phyloP scores from a whole-genome alignment of 2,329 filamentous ascomycete genomes.

The Trichophyton verrucosum region DNA sequence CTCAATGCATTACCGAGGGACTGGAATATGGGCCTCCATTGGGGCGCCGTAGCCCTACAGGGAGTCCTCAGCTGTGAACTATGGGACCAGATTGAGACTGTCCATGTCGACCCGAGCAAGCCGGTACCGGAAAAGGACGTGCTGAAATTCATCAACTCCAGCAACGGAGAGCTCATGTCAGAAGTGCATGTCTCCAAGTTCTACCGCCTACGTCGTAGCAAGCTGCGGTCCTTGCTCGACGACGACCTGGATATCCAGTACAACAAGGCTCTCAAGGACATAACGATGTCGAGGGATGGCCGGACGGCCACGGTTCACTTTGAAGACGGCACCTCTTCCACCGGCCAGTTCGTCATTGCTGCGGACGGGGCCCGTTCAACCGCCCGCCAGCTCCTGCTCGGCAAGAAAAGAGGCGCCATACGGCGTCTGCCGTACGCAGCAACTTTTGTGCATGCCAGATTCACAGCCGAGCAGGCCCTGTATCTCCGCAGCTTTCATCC shows the following conservation, averaged over 20 bases:
- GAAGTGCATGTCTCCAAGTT: slow-evolving; percentile 20
- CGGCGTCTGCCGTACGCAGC: slow-evolving; percentile 34
- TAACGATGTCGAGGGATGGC: slow-evolving; percentile 5
- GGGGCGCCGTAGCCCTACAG: slow-evolving; percentile 27
- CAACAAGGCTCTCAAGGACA: slow-evolving; percentile 10
- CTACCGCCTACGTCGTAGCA: slow-evolving; percentile 21
- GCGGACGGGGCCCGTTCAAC: slow-evolving; percentile 58
- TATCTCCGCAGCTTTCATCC: slow-evolving; percentile 35
- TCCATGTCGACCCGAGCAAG: slow-evolving; percentile 20
- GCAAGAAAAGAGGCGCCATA: slow-evolving; percentile 20
- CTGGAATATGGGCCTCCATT: slow-evolving; percentile 52
- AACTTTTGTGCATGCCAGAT: slow-evolving; percentile 35
- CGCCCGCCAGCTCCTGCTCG: slow-evolving; percentile 44
- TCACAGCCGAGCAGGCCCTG: slow-evolving; percentile 32
- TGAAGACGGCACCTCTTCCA: slow-evolving; percentile 5
- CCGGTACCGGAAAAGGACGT: slow-evolving; percentile 16
- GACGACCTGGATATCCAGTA: slow-evolving; percentile 20
- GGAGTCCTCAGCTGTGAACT: slow-evolving; percentile 16
- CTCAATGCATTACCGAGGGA: slow-evolving; percentile 3
- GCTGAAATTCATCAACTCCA: slow-evolving; percentile 18
- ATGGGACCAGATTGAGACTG: slow-evolving; percentile 19
- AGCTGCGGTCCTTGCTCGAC: slow-evolving; percentile 19
- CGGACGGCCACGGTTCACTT: slow-evolving; percentile 4
- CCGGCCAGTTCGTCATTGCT: slow-evolving; percentile 41
- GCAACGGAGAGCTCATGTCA: slow-evolving; percentile 18